These are phyloP conservation scores for Tricholoma terreum DNA, from an alignment of 768 basidiomycete genomes.

Conservation along the genomic window DNA sequence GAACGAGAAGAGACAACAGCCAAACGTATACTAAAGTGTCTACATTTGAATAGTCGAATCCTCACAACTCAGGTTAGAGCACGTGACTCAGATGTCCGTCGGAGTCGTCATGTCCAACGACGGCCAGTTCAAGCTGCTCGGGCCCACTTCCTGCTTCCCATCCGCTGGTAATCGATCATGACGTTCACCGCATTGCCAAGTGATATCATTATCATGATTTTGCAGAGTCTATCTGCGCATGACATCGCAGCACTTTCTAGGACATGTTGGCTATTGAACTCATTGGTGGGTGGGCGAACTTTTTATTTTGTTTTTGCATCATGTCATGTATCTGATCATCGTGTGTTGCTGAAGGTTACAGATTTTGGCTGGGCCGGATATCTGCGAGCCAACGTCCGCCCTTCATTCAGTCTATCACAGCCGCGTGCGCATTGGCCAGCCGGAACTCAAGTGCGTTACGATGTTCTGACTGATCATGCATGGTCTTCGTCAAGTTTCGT, in stretches of 20 bases:
- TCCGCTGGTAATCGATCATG: slow-evolving; percentile 13
- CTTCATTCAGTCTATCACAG: slow-evolving; percentile 48
- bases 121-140: background rate
- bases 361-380: slow-evolving; percentile 59
- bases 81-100: background rate
- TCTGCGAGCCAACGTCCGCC: slow-evolving; percentile 48
- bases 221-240: slow-evolving; percentile 40
- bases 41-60: background rate
- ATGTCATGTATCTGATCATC: slow-evolving; percentile 1
- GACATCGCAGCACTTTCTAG: slow-evolving; percentile 42
- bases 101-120: background rate
- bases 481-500: slow-evolving; percentile 54
- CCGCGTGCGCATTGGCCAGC: slow-evolving; percentile 45
- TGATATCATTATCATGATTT: slow-evolving; percentile 55
- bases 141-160: background rate
- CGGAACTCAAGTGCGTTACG: slow-evolving; percentile 43
- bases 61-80: background rate
- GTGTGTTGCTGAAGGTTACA: slow-evolving; percentile 44
- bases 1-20: background rate
- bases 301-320: too few relatives aligned
- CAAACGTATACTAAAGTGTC: background rate
- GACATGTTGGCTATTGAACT: slow-evolving; percentile 37
- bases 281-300: slow-evolving; percentile 39
- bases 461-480: slow-evolving; percentile 47
- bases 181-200: slow-evolving; percentile 39